Evolutionary conservation across 805 yeast genomes (phyloP).

Genomic region (Lachancea quebecensis): DNA sequence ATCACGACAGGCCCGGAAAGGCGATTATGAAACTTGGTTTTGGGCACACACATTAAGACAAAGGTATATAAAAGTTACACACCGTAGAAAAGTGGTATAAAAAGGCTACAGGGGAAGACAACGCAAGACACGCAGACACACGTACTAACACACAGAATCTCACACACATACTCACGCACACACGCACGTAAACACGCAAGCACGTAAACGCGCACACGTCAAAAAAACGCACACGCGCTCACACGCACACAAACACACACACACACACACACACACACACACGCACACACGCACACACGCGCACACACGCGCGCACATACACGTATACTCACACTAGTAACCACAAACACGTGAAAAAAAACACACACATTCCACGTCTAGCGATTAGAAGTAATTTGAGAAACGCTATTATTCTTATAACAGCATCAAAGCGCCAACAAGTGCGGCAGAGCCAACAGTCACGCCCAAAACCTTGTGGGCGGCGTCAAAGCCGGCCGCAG

Average conservation of each 20-base stretch:
- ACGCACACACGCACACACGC: slow-evolving; percentile 5
- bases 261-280: slow-evolving; percentile 7
- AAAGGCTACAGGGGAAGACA: background rate
- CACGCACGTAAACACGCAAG: slow-evolving; percentile 4
- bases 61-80: background rate
- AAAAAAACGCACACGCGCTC: slow-evolving; percentile 7
- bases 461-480: slow-evolving; percentile 26
- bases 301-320: slow-evolving; percentile 2
- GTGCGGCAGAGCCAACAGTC: slow-evolving; percentile 39
- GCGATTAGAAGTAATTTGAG: slow-evolving; percentile 2
- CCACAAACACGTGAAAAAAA: background rate
- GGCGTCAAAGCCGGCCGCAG: slow-evolving; percentile 13
- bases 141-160: background rate
- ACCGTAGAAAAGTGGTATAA: too few relatives aligned
- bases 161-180: background rate
- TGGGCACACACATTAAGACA: slow-evolving; percentile 7
- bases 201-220: slow-evolving; percentile 4
- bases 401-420: slow-evolving; percentile 24
- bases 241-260: slow-evolving; percentile 8
- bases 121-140: slow-evolving; percentile 1
- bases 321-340: background rate
- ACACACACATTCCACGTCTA: background rate
- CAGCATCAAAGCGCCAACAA: slow-evolving; percentile 46
- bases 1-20: too few relatives aligned
- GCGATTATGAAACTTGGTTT: background rate